Base-by-base conservation (phyloP, 225 moss, liverwort and hornwort genomes). In the Pleurozium schreberi region DNA sequence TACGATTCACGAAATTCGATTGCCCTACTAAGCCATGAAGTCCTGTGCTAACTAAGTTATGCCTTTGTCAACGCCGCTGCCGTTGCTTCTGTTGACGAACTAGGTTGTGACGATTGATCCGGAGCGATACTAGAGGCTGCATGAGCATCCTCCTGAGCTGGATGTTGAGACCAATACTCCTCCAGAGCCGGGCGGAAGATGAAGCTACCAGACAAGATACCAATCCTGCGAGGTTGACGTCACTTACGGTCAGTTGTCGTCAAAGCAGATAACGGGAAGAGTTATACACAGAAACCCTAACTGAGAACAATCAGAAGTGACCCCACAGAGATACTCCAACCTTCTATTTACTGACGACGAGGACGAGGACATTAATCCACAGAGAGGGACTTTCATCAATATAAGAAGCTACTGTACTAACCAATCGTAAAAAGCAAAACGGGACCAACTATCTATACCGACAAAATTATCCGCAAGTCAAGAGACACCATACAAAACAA, bases 151-250 rank as follows among this genome's bases (percentile, higher is more conserved):
- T 75, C 45, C 26, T 52, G 30, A 71, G 64, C 71, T 76, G 88
- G 85, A 81, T 91, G 89, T 18, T 87, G 89, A 31, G 92, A 90
- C 93, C 93, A 93, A 66, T 93, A 93, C 31, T 92, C 91, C 86
- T 92, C 89, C 88, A 93, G 59, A 50, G 93, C 92, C 27, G 93
- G 93, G 47, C 90, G 89, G 76, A 93, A 93, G 71, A 93, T 91
- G 86, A 93, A 92, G 88, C 81, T 91, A 76, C 93, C 92, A 63
- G 93, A 93, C 85, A 93, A 84, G 84, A 93, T 69, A 59, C 93
- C 93, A 53, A 93, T 91, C 85, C 93, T 93, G 92, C 81, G 45
- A 52, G 73, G 58, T 50, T 21, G 42, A 59, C 50, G 75, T 79
- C 45, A 84, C 64, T 11, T 23, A 36, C 63, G n/a, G 50, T 92